Evolutionary conservation across 2,329 filamentous ascomycete genomes (phyloP).

Genomic region (Trichoderma sp.): DNA sequence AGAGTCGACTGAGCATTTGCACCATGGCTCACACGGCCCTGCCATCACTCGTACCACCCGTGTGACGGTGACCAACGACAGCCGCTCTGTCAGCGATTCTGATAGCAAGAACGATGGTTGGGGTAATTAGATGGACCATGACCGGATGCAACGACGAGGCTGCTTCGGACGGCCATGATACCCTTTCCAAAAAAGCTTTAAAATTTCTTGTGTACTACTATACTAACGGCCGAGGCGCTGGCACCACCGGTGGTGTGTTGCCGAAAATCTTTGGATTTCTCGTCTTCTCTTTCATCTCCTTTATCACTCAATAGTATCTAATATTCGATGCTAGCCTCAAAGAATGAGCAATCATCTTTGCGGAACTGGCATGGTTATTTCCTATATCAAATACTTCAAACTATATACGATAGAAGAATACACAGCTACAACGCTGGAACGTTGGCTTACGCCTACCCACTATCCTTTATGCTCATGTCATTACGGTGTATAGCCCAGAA

Average conservation of each 20-base stretch:
- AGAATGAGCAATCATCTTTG: neutral
- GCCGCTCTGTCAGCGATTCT: neutral
- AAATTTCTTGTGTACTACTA: neutral
- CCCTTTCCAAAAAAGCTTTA: neutral
- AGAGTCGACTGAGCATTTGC: neutral
- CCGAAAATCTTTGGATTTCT: neutral
- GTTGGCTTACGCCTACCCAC: neutral
- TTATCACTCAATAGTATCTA: neutral
- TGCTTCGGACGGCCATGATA: slow-evolving; percentile 3
- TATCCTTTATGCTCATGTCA: neutral
- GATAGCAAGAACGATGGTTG: neutral
- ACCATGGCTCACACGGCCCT: neutral
- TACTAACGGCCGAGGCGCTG: neutral
- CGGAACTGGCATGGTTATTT: neutral
- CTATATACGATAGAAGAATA: neutral
- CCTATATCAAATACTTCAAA: neutral
- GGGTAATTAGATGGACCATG: neutral
- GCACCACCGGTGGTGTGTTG: neutral
- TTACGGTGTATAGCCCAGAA: neutral
- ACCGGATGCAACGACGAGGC: neutral
- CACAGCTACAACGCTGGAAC: neutral
- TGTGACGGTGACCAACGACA: neutral
- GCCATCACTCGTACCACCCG: slow-evolving; percentile 1
- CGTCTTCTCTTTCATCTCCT: neutral
- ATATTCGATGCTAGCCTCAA: neutral